A percentile compares a stretch with the other conserved stretches of the same genome.
phyloP scores from a whole-genome alignment of 306 rosid genomes.

The Cicer pinnatifidum region DNA sequence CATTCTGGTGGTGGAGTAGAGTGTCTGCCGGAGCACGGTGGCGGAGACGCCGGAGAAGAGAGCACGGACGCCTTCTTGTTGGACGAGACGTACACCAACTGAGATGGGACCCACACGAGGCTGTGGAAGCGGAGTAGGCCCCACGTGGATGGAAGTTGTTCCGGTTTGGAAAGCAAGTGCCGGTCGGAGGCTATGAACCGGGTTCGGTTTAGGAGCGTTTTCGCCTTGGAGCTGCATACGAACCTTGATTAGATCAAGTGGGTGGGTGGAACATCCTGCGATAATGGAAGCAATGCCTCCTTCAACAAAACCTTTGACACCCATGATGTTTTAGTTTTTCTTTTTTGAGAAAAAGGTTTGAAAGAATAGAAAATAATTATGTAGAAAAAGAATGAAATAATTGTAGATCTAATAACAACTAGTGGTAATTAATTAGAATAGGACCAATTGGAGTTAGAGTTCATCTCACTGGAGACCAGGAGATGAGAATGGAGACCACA shows the following conservation, averaged over 20 bases:
- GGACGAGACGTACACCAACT: constrained; percentile 63
- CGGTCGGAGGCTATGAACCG: constrained; percentile 55
- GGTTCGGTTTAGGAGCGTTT: constrained; percentile 43
- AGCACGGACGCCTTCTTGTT: constrained; percentile 67
- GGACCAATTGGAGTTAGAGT: constrained; percentile 66
- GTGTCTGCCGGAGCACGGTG: constrained; percentile 74
- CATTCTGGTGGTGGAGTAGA: constrained; percentile 85
- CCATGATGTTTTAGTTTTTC: constrained; percentile 49
- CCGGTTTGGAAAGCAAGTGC: constrained; percentile 55
- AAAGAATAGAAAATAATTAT: background rate
- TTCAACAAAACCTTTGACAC: constrained; percentile 68
- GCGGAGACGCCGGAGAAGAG: constrained; percentile 82
- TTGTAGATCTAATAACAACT: background rate
- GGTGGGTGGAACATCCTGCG: constrained; percentile 79
- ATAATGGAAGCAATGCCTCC: constrained; percentile 81
- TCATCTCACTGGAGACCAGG: constrained; percentile 85
- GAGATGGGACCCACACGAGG: constrained; percentile 59
- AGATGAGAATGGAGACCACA: constrained; percentile 83
- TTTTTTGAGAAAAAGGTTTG: background rate
- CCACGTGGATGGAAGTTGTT: constrained; percentile 45
- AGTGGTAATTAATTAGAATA: background rate
- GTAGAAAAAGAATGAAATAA: background rate
- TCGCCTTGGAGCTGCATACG: constrained; percentile 92
- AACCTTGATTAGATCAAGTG: constrained; percentile 73
- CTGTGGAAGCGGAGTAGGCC: constrained; percentile 5